Conservation (phyloP, 2,329 filamentous ascomycete species). For the Sphaerulina musiva region DNA sequence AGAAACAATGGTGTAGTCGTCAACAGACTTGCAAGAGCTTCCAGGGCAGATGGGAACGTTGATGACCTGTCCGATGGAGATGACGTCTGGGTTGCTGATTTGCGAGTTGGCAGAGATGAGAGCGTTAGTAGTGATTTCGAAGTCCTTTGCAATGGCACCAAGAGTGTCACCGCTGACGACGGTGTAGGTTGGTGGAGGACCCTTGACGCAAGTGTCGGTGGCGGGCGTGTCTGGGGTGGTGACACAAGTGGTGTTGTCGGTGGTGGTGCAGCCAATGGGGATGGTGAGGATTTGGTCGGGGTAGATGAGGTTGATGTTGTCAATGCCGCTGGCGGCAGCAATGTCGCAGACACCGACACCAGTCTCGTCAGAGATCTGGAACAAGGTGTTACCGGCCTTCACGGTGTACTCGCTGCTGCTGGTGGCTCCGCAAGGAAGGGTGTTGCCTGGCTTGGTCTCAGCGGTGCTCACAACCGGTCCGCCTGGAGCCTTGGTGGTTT, state of each 20-base stretch:
- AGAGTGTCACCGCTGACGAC: constrained; percentile 23
- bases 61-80: constrained; percentile 22
- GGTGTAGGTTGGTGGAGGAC: constrained; percentile 22
- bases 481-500: background rate
- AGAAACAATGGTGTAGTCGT: constrained; percentile 21
- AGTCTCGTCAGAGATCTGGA: constrained; percentile 17
- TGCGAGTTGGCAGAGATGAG: constrained; percentile 23
- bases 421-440: constrained; percentile 19
- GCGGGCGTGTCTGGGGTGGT: constrained; percentile 2
- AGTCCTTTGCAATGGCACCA: constrained; percentile 19
- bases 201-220: constrained; percentile 23
- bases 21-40: constrained; percentile 14
- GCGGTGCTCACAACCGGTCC: background rate
- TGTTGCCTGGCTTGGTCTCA: background rate
- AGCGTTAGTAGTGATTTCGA: constrained; percentile 25
- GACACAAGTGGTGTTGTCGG: constrained; percentile 25
- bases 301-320: constrained; percentile 32
- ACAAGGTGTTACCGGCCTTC: constrained; percentile 20
- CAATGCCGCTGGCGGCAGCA: constrained; percentile 27
- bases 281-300: constrained; percentile 27
- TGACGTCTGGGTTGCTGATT: constrained; percentile 21
- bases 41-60: constrained; percentile 25
- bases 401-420: constrained; percentile 19
- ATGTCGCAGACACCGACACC: constrained; percentile 28
- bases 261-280: constrained; percentile 25